Evolutionary conservation across 257 asterid species (phyloP).

Genomic region (Primulina huaijiensis): DNA sequence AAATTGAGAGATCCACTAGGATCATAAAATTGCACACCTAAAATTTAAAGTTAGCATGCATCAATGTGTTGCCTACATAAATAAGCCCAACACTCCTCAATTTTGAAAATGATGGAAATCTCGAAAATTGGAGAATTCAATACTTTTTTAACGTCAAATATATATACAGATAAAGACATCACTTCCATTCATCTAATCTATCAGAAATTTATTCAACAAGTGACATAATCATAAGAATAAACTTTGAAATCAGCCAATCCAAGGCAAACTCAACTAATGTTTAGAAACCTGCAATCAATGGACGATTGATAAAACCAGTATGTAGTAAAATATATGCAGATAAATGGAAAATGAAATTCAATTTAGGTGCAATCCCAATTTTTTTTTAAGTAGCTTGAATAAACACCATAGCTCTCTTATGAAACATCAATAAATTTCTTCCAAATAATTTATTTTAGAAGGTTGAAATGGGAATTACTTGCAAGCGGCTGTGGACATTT

Average conservation of each 20-base stretch:
- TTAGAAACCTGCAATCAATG: not conserved
- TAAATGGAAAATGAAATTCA: not conserved
- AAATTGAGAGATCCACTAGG: not conserved
- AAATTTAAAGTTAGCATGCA: not conserved
- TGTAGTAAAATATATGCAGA: not conserved
- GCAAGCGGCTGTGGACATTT: constrained; percentile 84
- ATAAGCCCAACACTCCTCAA: not conserved
- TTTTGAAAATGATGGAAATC: not conserved
- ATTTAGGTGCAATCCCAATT: not conserved
- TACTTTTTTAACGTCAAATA: not conserved
- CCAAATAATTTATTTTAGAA: not conserved
- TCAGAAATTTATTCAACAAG: not conserved
- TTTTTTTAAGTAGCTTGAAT: not conserved
- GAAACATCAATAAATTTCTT: not conserved
- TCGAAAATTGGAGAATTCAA: not conserved
- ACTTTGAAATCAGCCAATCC: not conserved
- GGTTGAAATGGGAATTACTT: constrained; percentile 37
- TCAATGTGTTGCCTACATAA: not conserved
- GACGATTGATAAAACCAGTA: not conserved
- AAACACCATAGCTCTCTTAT: not conserved
- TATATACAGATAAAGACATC: not conserved
- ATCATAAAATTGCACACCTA: not conserved
- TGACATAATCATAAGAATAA: not conserved
- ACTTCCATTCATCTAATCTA: not conserved
- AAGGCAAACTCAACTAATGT: not conserved